These are phyloP conservation scores for Termitomyces sp. DNA, from an alignment of 768 basidiomycete genomes.

Conservation along the genomic window DNA sequence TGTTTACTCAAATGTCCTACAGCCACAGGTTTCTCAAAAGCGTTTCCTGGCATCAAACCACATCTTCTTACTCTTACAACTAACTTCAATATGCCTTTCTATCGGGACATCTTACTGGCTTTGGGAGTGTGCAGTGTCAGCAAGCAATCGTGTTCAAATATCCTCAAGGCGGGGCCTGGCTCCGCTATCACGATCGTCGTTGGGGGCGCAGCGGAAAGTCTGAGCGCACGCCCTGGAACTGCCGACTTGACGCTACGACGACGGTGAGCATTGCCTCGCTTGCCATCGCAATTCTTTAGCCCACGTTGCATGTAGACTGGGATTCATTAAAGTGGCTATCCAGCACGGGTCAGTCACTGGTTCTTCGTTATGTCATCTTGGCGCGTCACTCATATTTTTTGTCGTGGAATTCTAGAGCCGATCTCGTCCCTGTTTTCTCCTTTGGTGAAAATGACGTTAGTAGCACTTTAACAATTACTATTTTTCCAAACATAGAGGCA, in stretches of 20 bases:
- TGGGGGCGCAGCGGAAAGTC: slow-evolving; percentile 92
- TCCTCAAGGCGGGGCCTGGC: slow-evolving; percentile 62
- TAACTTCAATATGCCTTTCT: slow-evolving; percentile 92
- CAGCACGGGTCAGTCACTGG: slow-evolving; percentile 82
- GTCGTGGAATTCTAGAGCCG: slow-evolving; percentile 58
- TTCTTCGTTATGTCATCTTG: neutral
- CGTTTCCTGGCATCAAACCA: slow-evolving; percentile 89
- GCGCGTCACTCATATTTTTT: neutral
- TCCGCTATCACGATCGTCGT: slow-evolving; percentile 91
- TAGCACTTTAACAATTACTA: neutral
- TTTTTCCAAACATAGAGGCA: neutral
- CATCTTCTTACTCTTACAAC: slow-evolving; percentile 89
- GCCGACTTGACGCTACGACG: slow-evolving; percentile 81
- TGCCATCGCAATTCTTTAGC: neutral
- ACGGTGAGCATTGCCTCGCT: slow-evolving; percentile 43
- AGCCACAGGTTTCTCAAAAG: slow-evolving; percentile 89
- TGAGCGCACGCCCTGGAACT: slow-evolving; percentile 95
- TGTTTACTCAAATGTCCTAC: slow-evolving; percentile 1
- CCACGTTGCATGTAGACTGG: slow-evolving; percentile 51
- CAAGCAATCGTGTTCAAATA: slow-evolving; percentile 86
- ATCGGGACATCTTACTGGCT: slow-evolving; percentile 85
- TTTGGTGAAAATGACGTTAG: slow-evolving; percentile 98
- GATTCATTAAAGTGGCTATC: slow-evolving; percentile 94
- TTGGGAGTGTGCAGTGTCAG: slow-evolving; percentile 93
- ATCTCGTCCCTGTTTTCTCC: slow-evolving; percentile 95